Evolutionary conservation across 306 rosid genomes (phyloP).

Genomic region (Potentilla sterilis): DNA sequence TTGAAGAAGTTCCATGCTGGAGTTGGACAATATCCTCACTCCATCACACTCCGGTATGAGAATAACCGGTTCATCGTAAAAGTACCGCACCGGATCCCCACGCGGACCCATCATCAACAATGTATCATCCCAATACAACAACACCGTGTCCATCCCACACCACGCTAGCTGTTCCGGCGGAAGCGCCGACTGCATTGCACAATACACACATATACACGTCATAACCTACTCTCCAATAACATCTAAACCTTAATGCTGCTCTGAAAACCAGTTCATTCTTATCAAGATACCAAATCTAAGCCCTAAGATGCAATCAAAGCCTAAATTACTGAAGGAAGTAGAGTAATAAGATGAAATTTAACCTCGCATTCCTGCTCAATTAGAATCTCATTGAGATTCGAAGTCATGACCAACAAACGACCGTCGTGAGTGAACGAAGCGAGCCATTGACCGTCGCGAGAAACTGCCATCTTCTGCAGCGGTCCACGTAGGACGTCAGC

Average conservation of each 20-base stretch:
- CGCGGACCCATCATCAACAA: conserved; percentile 97
- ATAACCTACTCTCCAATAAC: neutral
- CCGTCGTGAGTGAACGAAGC: conserved; percentile 95
- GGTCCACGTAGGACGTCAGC: conserved; percentile 65
- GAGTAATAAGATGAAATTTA: neutral
- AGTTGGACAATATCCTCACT: conserved; percentile 88
- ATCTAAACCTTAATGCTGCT: neutral
- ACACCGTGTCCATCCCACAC: conserved; percentile 98
- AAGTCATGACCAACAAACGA: conserved; percentile 70
- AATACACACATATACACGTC: conserved; percentile 22
- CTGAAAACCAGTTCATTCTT: neutral
- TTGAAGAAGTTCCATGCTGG: conserved; percentile 87
- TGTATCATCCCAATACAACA: conserved; percentile 94
- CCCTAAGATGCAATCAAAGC: neutral
- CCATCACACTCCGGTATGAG: conserved; percentile 96
- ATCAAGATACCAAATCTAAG: neutral
- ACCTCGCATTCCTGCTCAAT: conserved; percentile 97
- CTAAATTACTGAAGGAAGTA: neutral
- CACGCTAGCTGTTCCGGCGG: conserved; percentile 90
- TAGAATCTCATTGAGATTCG: conserved; percentile 59
- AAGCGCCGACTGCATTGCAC: conserved; percentile 68
- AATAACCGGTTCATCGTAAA: conserved; percentile 81
- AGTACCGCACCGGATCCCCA: conserved; percentile 83
- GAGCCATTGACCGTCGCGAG: conserved; percentile 87
- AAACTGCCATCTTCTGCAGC: conserved; percentile 89